Conservation (phyloP, 106 monocot genomes). For the Narthecium ossifragum region DNA sequence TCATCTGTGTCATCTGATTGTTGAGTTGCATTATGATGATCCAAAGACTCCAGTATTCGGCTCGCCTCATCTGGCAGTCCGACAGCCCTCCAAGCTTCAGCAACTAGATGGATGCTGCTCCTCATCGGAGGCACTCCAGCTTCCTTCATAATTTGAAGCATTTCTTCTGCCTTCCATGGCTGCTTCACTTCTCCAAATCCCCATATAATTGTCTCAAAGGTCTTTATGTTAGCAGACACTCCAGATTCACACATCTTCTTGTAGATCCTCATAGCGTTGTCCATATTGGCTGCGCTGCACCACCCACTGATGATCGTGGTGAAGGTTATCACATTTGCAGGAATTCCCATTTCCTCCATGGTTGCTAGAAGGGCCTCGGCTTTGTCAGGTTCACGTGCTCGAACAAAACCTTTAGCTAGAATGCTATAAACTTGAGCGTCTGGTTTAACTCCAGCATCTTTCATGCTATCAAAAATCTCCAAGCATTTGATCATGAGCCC, state of each 20-base stretch:
- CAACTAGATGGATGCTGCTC: conserved; percentile 45
- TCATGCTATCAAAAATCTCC: conserved; percentile 65
- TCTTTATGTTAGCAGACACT: conserved; percentile 63
- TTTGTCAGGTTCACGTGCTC: conserved; percentile 64
- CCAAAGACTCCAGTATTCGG: conserved; percentile 26
- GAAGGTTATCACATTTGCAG: conserved; percentile 78
- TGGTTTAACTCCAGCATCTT: conserved; percentile 51
- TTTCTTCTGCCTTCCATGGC: conserved; percentile 76
- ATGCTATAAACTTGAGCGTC: conserved; percentile 82
- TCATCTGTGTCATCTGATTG: not conserved
- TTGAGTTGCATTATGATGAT: conserved; percentile 10
- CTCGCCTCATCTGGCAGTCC: conserved; percentile 51
- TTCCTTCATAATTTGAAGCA: conserved; percentile 62
- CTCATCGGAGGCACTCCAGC: conserved; percentile 39
- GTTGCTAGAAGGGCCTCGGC: conserved; percentile 58
- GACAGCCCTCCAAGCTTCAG: conserved; percentile 71
- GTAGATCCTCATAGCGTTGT: conserved; percentile 61
- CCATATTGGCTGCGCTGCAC: conserved; percentile 80
- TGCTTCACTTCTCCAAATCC: conserved; percentile 79
- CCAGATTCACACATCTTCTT: conserved; percentile 48
- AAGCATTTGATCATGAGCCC: conserved; percentile 70
- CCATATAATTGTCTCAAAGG: conserved; percentile 89
- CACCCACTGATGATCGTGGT: conserved; percentile 90
- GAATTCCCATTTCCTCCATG: conserved; percentile 46
- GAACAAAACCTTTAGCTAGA: conserved; percentile 83